A percentile compares a stretch with the other conserved stretches of the same genome.
These are phyloP conservation scores for Auricularia cornea DNA, from an alignment of 768 basidiomycete genomes.

Conservation along the genomic window DNA sequence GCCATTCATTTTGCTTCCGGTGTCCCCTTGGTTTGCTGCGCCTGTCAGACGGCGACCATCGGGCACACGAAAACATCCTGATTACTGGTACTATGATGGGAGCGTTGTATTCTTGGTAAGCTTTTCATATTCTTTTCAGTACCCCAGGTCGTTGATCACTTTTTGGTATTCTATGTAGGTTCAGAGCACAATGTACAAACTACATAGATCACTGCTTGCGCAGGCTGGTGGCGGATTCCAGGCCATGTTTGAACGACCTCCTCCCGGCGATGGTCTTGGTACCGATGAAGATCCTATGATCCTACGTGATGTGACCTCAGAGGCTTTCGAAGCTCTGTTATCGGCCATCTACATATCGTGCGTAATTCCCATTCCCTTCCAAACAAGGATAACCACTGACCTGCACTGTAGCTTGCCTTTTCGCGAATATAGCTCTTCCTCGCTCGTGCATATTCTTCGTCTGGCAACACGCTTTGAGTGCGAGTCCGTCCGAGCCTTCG, in stretches of 20 bases:
- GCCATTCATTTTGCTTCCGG: too few species aligned
- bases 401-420: background rate
- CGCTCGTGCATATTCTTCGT: background rate
- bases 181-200: background rate
- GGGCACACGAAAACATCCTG: background rate
- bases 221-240: background rate
- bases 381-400: background rate
- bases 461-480: background rate
- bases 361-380: background rate
- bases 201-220: background rate
- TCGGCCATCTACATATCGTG: background rate
- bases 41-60: background rate
- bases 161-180: background rate
- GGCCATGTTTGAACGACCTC: background rate
- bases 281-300: background rate
- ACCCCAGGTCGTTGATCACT: too few species aligned
- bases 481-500: background rate
- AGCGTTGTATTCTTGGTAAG: background rate
- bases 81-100: background rate
- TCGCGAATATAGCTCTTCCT: background rate
- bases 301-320: background rate
- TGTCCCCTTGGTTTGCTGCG: background rate
- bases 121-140: too few species aligned
- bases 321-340: background rate
- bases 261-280: background rate